Evolutionary conservation across 768 basidiomycete genomes (phyloP), one percentile per base, ranked within the genome.

Genomic region (Boletus subparvulus): DNA sequence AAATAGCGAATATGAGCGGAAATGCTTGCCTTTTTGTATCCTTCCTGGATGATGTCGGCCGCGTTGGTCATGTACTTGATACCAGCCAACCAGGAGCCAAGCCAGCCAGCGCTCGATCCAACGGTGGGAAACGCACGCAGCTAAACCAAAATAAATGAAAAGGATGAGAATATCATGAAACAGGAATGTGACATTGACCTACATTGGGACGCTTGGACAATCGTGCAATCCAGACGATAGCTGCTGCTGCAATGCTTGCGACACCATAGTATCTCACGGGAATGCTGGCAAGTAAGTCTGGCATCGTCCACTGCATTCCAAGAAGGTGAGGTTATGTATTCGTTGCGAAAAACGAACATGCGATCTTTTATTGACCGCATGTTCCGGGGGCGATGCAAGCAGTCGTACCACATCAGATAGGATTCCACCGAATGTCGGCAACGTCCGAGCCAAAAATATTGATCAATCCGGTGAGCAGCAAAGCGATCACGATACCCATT

Each of bases 71-170:
- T 28, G 40, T 52, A 69, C 37, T 50, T 60, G 33, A 65, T 52
- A 6, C 55, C 59, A 14, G 47, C 55, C 46, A 64, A 54, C 54
- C 68, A 75, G 6, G 73, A 73, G 19, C 65, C 58, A 10, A 72
- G 33, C 37, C 67, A 65, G 12, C 54, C 30, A 13, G 54, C 32
- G 2, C 52, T 66, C 11, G 50, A 62, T 17, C 71, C 73, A 6
- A 70, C 50, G 4, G 69, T 62, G 0, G 74, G 73, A 10, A 76
- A 66, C 13, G 51, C 47, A 16, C 63, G 49, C n/a, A 71, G 41
- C 72, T 72, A 30, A 14, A 30, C 6, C 14, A 16, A 35, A 45
- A 17, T 11, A 19, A 37, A 16, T 10, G 17, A 19, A 13, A 14
- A 30, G 26, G 26, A 28, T 28, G 26, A 28, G 26, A 28, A 28